Percentiles rank a stretch among this genome's conserved stretches.
phyloP scores from a whole-genome alignment of 306 rosid genomes.

The Vicia villosa region DNA sequence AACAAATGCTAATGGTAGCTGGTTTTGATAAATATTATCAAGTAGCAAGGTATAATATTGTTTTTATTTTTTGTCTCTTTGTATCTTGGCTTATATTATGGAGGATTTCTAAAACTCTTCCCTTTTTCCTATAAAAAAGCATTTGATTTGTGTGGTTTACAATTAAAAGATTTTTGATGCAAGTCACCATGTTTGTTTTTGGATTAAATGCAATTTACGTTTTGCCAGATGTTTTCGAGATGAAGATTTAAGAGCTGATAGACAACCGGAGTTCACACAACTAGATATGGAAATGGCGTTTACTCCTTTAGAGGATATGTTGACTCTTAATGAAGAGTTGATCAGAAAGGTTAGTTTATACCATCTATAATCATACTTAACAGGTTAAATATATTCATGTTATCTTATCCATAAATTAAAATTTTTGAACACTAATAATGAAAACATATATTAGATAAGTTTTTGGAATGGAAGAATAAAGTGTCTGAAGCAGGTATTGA shows the following conservation, averaged over 20 bases:
- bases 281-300: slow-evolving; percentile 97
- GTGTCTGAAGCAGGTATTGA: not conserved
- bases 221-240: slow-evolving; percentile 85
- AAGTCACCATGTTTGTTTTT: not conserved
- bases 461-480: slow-evolving; percentile 1
- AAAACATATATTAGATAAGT: slow-evolving; percentile 3
- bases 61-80: slow-evolving; percentile 8
- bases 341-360: slow-evolving; percentile 73
- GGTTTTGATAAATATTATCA: slow-evolving; percentile 95
- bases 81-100: slow-evolving; percentile 9
- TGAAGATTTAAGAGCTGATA: slow-evolving; percentile 95
- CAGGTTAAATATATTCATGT: not conserved
- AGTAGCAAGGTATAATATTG: slow-evolving; percentile 73
- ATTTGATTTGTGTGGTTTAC: slow-evolving; percentile 12
- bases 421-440: not conserved
- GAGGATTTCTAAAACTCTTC: not conserved
- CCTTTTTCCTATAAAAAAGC: not conserved
- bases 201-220: slow-evolving; percentile 23
- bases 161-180: slow-evolving; percentile 9
- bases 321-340: slow-evolving; percentile 86
- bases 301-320: slow-evolving; percentile 88
- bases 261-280: slow-evolving; percentile 98
- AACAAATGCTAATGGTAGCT: slow-evolving; percentile 97
- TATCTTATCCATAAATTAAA: not conserved
- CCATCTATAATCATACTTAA: slow-evolving; percentile 17